Conservation (phyloP, 371 early-diverging fungal species). For the Choanephora cucurbitarum region DNA sequence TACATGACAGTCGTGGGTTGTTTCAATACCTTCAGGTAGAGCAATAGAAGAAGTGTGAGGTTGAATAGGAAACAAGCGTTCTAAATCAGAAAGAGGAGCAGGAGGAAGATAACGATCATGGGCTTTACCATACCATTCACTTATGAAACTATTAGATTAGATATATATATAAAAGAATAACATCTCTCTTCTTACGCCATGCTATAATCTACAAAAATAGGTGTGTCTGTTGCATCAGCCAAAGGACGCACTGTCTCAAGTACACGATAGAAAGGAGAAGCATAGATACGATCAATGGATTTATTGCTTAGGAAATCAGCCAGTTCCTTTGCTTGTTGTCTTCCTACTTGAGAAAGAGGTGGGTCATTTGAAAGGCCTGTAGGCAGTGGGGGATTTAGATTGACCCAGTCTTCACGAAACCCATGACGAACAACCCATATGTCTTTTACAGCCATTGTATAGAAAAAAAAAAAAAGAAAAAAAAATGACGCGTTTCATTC, state of each 20-base stretch:
- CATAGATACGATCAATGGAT: conserved; percentile 32
- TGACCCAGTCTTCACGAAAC: conserved; percentile 46
- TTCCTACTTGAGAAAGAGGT: conserved; percentile 33
- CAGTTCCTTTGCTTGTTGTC: conserved; percentile 36
- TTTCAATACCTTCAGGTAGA: conserved; percentile 29
- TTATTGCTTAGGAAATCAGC: conserved; percentile 30
- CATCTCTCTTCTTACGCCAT: conserved; percentile 28
- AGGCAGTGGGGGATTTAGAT: conserved; percentile 24
- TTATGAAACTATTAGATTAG: no score
- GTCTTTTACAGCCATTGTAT: conserved; percentile 27
- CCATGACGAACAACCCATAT: conserved; percentile 45
- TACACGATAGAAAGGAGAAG: conserved; percentile 43
- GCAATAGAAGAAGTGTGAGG: conserved; percentile 26
- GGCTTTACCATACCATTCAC: conserved; percentile 44
- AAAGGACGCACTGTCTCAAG: conserved; percentile 39
- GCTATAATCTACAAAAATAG: conserved; percentile 34
- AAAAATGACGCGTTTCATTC: neutral
- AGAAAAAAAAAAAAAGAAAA: conserved; percentile 1
- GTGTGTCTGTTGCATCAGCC: conserved; percentile 18
- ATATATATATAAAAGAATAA: no score
- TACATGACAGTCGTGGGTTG: conserved; percentile 28
- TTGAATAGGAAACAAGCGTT: conserved; percentile 30
- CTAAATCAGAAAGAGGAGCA: conserved; percentile 26
- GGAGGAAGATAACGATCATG: conserved; percentile 31
- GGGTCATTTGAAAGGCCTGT: conserved; percentile 33